These are phyloP conservation scores for Pseudopyrenochaeta lycopersici DNA, from an alignment of 2,329 filamentous ascomycete species.

Conservation along the genomic window DNA sequence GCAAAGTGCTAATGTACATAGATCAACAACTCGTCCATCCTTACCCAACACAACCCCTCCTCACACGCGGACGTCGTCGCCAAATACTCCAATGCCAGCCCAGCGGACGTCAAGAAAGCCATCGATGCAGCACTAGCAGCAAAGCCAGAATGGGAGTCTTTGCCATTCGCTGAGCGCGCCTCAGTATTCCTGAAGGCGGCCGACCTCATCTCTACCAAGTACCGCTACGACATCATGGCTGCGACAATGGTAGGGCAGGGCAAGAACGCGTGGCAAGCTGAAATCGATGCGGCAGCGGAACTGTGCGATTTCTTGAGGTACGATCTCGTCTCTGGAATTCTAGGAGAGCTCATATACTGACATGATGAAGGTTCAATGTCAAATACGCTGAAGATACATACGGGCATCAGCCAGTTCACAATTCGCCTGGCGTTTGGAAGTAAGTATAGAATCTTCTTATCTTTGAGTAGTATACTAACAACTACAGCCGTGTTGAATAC, in stretches of 20 bases:
- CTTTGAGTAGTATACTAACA: slow-evolving; percentile 24
- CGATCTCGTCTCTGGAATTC: not conserved
- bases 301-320: slow-evolving; percentile 85
- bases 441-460: slow-evolving; percentile 38
- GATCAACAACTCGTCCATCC: slow-evolving; percentile 72
- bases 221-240: slow-evolving; percentile 96
- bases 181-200: slow-evolving; percentile 96
- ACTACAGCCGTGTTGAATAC: slow-evolving; percentile 75
- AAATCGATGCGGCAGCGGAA: slow-evolving; percentile 95
- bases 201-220: slow-evolving; percentile 88
- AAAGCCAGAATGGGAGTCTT: slow-evolving; percentile 83
- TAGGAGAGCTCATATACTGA: slow-evolving; percentile 2
- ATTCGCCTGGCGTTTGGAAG: slow-evolving; percentile 89
- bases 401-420: slow-evolving; percentile 83
- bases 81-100: slow-evolving; percentile 82
- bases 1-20: slow-evolving; percentile 44
- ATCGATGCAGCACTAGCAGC: slow-evolving; percentile 88
- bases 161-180: slow-evolving; percentile 90
- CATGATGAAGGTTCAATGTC: slow-evolving; percentile 75
- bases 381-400: slow-evolving; percentile 93
- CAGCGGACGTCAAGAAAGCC: slow-evolving; percentile 77
- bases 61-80: slow-evolving; percentile 80
- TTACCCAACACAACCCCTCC: slow-evolving; percentile 82
- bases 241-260: slow-evolving; percentile 95
- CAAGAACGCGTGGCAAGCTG: slow-evolving; percentile 99